These are phyloP conservation scores for Flaveria robusta DNA, from an alignment of 129 eudicot species.

Conservation along the genomic window DNA sequence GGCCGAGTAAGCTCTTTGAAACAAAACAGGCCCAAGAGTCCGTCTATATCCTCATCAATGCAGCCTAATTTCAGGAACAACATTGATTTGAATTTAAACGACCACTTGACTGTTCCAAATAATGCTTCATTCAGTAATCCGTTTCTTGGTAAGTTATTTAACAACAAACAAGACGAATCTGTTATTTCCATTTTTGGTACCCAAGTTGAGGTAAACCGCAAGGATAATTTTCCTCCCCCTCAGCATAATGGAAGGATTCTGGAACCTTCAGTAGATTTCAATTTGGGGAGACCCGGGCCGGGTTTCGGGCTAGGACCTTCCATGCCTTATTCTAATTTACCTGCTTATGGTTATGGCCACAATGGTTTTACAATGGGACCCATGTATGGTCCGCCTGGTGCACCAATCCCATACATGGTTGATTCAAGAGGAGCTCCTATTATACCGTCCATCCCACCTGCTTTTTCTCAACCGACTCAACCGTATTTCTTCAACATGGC, in stretches of 20 bases:
- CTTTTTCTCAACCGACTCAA: slow-evolving; percentile 43
- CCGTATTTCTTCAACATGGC: slow-evolving; percentile 62
- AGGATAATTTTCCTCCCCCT: slow-evolving; percentile 36
- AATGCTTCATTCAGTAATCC: slow-evolving; percentile 43
- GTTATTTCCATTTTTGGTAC: slow-evolving; percentile 75
- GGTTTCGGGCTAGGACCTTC: slow-evolving; percentile 41
- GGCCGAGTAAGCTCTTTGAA: slow-evolving; percentile 33
- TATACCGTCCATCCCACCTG: slow-evolving; percentile 48
- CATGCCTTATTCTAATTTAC: slow-evolving; percentile 45
- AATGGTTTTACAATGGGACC: slow-evolving; percentile 50
- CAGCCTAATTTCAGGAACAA: slow-evolving; percentile 47
- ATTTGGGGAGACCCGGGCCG: slow-evolving; percentile 46
- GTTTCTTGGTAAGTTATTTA: slow-evolving; percentile 50
- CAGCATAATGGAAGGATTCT: slow-evolving; percentile 46
- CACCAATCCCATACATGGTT: slow-evolving; percentile 65
- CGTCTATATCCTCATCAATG: slow-evolving; percentile 53
- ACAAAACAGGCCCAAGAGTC: slow-evolving; percentile 43
- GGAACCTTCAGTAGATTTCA: slow-evolving; percentile 51
- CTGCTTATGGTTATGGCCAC: slow-evolving; percentile 54
- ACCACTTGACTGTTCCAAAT: slow-evolving; percentile 46
- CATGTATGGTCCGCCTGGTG: slow-evolving; percentile 54
- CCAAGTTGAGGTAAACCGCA: slow-evolving; percentile 60
- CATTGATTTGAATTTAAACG: slow-evolving; percentile 74
- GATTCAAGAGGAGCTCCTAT: slow-evolving; percentile 72
- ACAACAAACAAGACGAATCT: slow-evolving; percentile 49